Evolutionary conservation across 2,329 filamentous ascomycete genomes (phyloP).

Genomic region (Trichophyton verrucosum): DNA sequence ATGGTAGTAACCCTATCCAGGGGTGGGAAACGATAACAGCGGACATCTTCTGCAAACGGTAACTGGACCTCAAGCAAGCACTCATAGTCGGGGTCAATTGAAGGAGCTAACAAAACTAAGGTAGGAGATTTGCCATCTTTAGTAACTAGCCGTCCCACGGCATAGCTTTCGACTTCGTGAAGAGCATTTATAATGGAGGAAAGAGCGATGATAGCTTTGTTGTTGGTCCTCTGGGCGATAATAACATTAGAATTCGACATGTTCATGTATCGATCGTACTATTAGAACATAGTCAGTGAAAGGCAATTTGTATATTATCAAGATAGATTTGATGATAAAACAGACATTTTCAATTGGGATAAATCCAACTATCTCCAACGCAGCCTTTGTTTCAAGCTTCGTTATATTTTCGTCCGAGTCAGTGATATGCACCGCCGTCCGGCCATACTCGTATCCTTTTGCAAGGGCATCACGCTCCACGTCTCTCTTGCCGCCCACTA

Average conservation of each 20-base stretch:
- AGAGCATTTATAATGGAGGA: constrained; percentile 85
- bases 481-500: constrained; percentile 66
- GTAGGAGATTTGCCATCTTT: constrained; percentile 72
- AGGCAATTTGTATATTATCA: neutral
- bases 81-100: constrained; percentile 66
- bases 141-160: constrained; percentile 68
- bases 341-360: constrained; percentile 57
- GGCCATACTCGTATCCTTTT: constrained; percentile 89
- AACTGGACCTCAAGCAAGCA: constrained; percentile 81
- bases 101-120: constrained; percentile 66
- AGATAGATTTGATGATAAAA: neutral
- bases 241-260: constrained; percentile 73
- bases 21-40: constrained; percentile 82
- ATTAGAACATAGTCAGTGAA: constrained; percentile 3
- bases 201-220: constrained; percentile 70
- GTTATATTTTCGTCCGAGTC: constrained; percentile 79
- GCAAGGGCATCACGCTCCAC: constrained; percentile 71
- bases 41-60: constrained; percentile 85
- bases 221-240: constrained; percentile 62
- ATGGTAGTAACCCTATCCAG: constrained; percentile 77
- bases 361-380: constrained; percentile 78
- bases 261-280: constrained; percentile 75
- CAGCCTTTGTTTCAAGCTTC: constrained; percentile 64
- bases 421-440: constrained; percentile 80
- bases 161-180: constrained; percentile 71